Conservation (phyloP, 805 yeast species). For the Komagataella mondaviorum region DNA sequence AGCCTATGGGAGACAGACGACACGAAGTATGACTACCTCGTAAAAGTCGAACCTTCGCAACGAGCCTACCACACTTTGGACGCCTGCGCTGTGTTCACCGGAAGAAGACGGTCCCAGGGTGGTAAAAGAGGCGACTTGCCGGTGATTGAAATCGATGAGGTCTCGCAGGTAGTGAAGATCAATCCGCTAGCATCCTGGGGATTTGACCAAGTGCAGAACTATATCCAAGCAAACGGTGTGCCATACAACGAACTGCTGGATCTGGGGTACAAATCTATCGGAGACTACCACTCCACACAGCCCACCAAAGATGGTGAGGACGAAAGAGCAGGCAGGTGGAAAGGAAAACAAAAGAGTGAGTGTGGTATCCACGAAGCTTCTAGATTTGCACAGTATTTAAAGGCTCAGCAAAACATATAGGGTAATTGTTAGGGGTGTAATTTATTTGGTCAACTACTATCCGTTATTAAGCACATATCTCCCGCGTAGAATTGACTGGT, state of each 20-base stretch:
- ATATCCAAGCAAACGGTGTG: constrained; percentile 57
- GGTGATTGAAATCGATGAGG: constrained; percentile 62
- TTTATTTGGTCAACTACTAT: not conserved
- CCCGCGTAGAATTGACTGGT: too few relatives aligned
- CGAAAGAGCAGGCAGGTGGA: constrained; percentile 96
- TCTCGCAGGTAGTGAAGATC: constrained; percentile 64
- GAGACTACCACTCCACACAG: constrained; percentile 89
- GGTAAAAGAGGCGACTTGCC: constrained; percentile 63
- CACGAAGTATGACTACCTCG: constrained; percentile 67
- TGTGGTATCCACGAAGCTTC: constrained; percentile 88
- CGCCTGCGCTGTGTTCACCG: constrained; percentile 83
- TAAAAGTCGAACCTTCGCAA: constrained; percentile 85
- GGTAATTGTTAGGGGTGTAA: not conserved
- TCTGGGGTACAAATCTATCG: constrained; percentile 80
- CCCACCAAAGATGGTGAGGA: constrained; percentile 90
- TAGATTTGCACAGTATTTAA: constrained; percentile 46
- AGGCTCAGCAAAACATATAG: not conserved
- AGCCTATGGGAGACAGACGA: constrained; percentile 78
- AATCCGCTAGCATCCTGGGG: constrained; percentile 83
- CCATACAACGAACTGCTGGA: constrained; percentile 81
- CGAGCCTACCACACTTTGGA: constrained; percentile 64
- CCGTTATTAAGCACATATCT: not conserved
- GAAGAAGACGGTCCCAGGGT: constrained; percentile 85
- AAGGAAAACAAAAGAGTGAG: constrained; percentile 83
- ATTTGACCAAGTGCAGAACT: constrained; percentile 55